Evolutionary conservation across 192 early-diverging fungal species (phyloP), one percentile per base, ranked within the genome.

Genomic region (Chytriomyces confervae): DNA sequence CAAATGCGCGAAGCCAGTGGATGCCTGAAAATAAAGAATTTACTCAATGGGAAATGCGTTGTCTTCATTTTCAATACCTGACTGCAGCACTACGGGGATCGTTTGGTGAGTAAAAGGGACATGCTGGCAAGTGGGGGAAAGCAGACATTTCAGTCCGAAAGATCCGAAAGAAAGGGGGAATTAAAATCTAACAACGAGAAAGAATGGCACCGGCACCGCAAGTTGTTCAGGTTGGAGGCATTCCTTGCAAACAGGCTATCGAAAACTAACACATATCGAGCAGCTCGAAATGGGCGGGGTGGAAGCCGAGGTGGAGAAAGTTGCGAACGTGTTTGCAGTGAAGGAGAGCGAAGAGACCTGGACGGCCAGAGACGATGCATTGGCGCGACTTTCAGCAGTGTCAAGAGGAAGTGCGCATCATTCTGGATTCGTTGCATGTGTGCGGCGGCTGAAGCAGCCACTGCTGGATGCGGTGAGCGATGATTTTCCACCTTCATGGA

Each of bases 1-100:
- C 69, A 99, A 99, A 84, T 99, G 97, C 74, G 97, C 97, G 18
- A 99, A 97, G 82, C 93, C 95, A 53, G 77, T 73, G 7, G 72
- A 36, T 5, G 62, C 50, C 29, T 0, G 29, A 36, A 36, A 36
- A 36, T 36, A 36, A 36, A 36, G 29, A 36, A 36, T 36, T 36
- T 36, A 36, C 29, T 36, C 29, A 2, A 36, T 36, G 29, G 29
- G 29, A 36, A 36, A 36, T 36, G 29, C 29, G 29, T 36, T 36
- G 29, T 36, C 29, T n/a, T n/a, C n/a, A n/a, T n/a, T n/a, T n/a
- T n/a, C 29, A 36, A 36, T 36, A 36, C 29, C 29, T 36, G 29
- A 2, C 2, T 36, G 29, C 2, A 57, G 3, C 53, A 57, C 53
- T 57, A 18, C n/a, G 53, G n/a, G 3, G 10, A 64, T 27, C 62